Evolutionary conservation across 148 eudicot species (phyloP), one percentile per base, ranked within the genome.

Genomic region (Mesembryanthemum crystallinum): DNA sequence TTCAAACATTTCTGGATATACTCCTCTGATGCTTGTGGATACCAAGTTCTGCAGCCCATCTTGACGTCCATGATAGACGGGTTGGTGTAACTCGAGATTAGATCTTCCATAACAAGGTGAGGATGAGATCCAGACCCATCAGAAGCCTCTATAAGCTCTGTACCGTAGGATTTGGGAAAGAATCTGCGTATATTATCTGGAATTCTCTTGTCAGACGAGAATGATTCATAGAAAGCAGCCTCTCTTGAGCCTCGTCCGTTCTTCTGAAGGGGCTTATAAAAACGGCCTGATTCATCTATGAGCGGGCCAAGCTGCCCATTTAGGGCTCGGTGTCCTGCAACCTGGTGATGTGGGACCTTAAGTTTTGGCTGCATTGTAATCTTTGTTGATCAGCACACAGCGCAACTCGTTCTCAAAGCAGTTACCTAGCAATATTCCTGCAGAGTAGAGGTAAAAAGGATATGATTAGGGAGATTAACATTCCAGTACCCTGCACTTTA

Each of bases 1-100:
- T 80, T 83, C 71, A 87, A 45, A 72, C 94, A 92, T 81, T 89
- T 95, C 58, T 83, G 73, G 33, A 95, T 76, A 70, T 95, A 95
- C 25, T 84, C 88, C 77, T 91, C 90, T 0, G 94, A 72, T 65
- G 94, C 87, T 52, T 85, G 42, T 0, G 85, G 87, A 28, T 90
- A 81, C 99, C 98, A 95, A 57, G 99, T 92, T 80, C 96, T 86
- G n/a, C 94, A 85, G 24, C 98, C 98, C 13, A 95, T 89, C 82
- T 95, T 95, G 35, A 85, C 55, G 73, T 95, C 98, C 80, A 95
- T 89, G 71, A 92, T 73, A 4, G 89, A 89, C 1, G 98, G 96
- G 75, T 87, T 88, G 12, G 75, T 18, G 74, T 79, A 85, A 49
- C 74, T 76, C 3, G 80, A 68, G 33, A 64, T 73, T 8, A 89